phyloP scores from a whole-genome alignment of 768 basidiomycete genomes.

The Mycena latifolia region DNA sequence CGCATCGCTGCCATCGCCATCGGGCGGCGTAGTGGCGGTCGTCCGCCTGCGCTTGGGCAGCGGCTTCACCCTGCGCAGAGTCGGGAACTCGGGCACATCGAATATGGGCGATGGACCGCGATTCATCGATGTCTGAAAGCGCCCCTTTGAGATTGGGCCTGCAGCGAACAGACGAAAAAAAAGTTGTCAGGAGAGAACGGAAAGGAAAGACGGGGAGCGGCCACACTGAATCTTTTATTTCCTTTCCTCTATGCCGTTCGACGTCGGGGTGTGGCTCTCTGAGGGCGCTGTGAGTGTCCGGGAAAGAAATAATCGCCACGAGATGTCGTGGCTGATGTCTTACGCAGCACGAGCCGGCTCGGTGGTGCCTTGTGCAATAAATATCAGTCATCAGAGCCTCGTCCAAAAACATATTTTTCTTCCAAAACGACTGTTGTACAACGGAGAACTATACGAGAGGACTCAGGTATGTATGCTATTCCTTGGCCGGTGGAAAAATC shows the following conservation, averaged over 20 bases:
- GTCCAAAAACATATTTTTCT: conserved; percentile 4
- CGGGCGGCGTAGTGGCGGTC: conserved; percentile 41
- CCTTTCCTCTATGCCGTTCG: conserved; percentile 25
- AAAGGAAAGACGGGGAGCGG: background rate
- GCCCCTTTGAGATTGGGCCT: conserved; percentile 25
- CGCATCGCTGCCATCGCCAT: conserved; percentile 33
- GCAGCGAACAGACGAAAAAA: conserved; percentile 25
- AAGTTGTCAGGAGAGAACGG: conserved; percentile 2
- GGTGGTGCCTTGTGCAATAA: conserved; percentile 5
- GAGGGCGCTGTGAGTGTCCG: background rate
- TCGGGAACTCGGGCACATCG: conserved; percentile 74
- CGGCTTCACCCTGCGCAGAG: conserved; percentile 78
- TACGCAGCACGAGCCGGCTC: conserved; percentile 28
- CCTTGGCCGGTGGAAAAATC: too few relatives aligned
- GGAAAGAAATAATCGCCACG: conserved; percentile 11
- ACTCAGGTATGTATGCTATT: too few relatives aligned
- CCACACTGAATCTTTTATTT: conserved; percentile 26
- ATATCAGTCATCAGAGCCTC: conserved; percentile 28
- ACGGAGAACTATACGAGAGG: too few relatives aligned
- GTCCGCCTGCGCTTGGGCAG: conserved; percentile 82
- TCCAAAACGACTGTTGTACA: too few relatives aligned
- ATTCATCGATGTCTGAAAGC: conserved; percentile 59
- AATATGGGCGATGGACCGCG: conserved; percentile 69
- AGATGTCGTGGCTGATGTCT: conserved; percentile 35
- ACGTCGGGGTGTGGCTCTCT: conserved; percentile 31